A percentile compares a stretch with the other conserved stretches of the same genome.
phyloP scores from a whole-genome alignment of 2,329 filamentous ascomycete genomes.

The Venturia nashicola region DNA sequence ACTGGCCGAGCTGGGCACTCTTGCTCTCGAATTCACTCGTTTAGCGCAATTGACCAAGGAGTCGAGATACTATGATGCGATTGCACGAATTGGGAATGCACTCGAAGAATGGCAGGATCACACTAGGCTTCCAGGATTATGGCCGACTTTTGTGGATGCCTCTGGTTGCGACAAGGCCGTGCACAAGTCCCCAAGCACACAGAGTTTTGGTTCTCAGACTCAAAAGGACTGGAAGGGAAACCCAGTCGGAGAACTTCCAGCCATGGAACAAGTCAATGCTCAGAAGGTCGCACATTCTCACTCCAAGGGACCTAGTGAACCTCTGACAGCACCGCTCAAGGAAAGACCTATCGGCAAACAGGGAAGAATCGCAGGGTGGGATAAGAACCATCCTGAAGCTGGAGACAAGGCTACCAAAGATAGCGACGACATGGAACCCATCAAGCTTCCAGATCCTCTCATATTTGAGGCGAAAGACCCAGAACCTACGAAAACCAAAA shows the following conservation, averaged over 20 bases:
- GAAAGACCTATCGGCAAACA: neutral
- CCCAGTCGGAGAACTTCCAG: neutral
- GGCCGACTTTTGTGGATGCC: slow-evolving; percentile 43
- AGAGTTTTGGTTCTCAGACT: neutral
- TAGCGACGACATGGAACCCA: neutral
- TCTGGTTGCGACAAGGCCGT: slow-evolving; percentile 21
- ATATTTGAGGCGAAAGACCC: neutral
- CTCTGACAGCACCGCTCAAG: neutral
- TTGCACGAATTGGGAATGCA: slow-evolving; percentile 43
- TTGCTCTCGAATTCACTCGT: slow-evolving; percentile 51
- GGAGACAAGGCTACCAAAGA: neutral
- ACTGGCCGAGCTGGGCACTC: slow-evolving; percentile 43
- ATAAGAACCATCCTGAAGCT: slow-evolving; percentile 1
- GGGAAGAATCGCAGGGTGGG: neutral
- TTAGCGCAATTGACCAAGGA: slow-evolving; percentile 52
- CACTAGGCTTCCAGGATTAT: slow-evolving; percentile 49
- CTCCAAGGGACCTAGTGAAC: neutral
- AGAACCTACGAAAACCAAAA: neutral
- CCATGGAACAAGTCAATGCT: neutral
- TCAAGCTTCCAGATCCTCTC: neutral
- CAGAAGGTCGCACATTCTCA: neutral
- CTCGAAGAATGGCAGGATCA: slow-evolving; percentile 41
- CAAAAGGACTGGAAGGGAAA: slow-evolving; percentile 8
- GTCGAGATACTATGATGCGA: slow-evolving; percentile 48
- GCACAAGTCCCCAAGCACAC: neutral